Evolutionary conservation across 2,329 filamentous ascomycete species (phyloP).

Genomic region (Tothia fuscella): DNA sequence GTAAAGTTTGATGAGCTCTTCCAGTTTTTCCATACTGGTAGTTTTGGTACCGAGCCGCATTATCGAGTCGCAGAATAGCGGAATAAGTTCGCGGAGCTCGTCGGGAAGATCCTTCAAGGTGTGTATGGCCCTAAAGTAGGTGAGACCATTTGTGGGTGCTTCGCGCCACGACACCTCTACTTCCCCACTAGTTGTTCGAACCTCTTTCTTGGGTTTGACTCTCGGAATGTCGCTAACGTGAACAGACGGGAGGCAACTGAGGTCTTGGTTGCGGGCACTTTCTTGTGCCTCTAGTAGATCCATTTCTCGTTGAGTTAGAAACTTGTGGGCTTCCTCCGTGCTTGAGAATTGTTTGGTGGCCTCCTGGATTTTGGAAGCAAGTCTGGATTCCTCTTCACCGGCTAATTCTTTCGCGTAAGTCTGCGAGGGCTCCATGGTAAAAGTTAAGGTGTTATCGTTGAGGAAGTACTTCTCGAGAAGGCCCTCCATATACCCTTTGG

Average conservation of each 20-base stretch:
- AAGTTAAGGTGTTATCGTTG: slow-evolving; percentile 75
- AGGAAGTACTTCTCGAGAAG: slow-evolving; percentile 83
- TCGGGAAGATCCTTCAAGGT: slow-evolving; percentile 67
- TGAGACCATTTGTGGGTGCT: slow-evolving; percentile 87
- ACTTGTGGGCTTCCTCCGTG: slow-evolving; percentile 56
- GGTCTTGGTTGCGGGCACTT: slow-evolving; percentile 69
- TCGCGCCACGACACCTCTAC: slow-evolving; percentile 79
- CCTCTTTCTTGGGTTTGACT: slow-evolving; percentile 60
- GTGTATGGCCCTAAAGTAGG: slow-evolving; percentile 88
- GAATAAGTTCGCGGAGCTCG: slow-evolving; percentile 72
- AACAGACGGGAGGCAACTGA: slow-evolving; percentile 79
- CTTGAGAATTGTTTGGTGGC: slow-evolving; percentile 57
- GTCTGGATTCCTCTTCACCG: slow-evolving; percentile 61
- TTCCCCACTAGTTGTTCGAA: slow-evolving; percentile 44
- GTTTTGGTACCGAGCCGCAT: slow-evolving; percentile 85
- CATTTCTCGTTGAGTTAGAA: slow-evolving; percentile 66
- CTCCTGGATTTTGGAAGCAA: slow-evolving; percentile 62
- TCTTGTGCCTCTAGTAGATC: slow-evolving; percentile 72
- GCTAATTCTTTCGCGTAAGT: slow-evolving; percentile 63
- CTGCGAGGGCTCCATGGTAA: slow-evolving; percentile 83
- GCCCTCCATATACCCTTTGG: slow-evolving; percentile 70
- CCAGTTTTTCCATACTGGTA: slow-evolving; percentile 85
- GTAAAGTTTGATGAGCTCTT: slow-evolving; percentile 91
- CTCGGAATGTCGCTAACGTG: slow-evolving; percentile 82
- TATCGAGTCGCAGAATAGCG: slow-evolving; percentile 81